A percentile compares a stretch with the other conserved stretches of the same genome.
phyloP scores from a whole-genome alignment of 2,329 filamentous ascomycete genomes.

The Pseudogymnoascus sp. region DNA sequence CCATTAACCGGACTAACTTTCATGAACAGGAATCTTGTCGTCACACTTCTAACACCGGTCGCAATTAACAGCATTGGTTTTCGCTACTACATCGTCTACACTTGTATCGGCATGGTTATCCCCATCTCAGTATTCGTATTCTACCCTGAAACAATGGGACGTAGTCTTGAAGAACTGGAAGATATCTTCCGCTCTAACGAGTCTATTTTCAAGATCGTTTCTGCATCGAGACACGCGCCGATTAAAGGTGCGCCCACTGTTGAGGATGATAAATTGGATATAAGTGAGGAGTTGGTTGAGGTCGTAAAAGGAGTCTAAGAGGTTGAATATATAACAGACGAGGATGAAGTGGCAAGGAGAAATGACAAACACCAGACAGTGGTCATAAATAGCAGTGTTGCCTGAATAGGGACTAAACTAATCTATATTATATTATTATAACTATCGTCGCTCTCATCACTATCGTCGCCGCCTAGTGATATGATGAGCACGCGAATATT shows the following conservation, averaged over 20 bases:
- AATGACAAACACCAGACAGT: background rate
- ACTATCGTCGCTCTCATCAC: too few relatives aligned
- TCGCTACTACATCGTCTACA: background rate
- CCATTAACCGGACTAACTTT: background rate
- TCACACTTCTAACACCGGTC: background rate
- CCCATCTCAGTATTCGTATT: constrained; percentile 40
- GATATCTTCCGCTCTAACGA: constrained; percentile 38
- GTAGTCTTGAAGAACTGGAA: constrained; percentile 42
- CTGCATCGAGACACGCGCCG: background rate
- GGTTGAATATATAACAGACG: background rate
- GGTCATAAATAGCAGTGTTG: too few relatives aligned
- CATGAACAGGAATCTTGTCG: background rate
- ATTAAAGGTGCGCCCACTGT: background rate
- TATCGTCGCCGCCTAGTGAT: too few relatives aligned
- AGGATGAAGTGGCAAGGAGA: background rate
- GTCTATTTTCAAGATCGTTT: background rate
- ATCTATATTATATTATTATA: too few relatives aligned
- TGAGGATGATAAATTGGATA: background rate
- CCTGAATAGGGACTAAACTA: too few relatives aligned
- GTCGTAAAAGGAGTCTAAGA: background rate
- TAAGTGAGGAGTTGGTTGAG: background rate
- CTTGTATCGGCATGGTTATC: constrained; percentile 26
- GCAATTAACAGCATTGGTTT: background rate
- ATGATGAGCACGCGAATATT: too few relatives aligned
- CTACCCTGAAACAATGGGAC: constrained; percentile 46